Evolutionary conservation across 108 stramenopile genomes (phyloP), one percentile per base, ranked within the genome.

Genomic region (Nitzschia palea): DNA sequence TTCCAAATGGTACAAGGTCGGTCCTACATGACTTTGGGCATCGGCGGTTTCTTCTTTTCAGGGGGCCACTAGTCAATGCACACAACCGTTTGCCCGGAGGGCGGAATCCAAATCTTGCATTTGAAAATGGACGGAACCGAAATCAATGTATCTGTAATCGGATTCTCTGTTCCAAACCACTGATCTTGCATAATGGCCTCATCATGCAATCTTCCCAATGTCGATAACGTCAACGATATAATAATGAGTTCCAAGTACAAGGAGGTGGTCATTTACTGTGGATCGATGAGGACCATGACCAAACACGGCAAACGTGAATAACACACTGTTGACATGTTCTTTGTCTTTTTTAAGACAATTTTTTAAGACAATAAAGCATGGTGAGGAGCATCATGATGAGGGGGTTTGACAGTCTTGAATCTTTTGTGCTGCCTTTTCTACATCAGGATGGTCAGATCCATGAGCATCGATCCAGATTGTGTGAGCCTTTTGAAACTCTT

Each of bases 51-150:
- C 56, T 14, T 59, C 44, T 36, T 70, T 57, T 17, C 33, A 34
- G 6, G 62, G 62, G 32, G 44, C 36, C 33, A 55, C 33, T 25
- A 32, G 31, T 33, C 44, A 57, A 29, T 63, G 35, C 18, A 80
- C 80, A 57, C 68, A 66, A 28, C 57, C 40, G 51, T 85, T 81
- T 0, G 25, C n/a, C 1, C 37, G 15, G 15, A 85, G 31, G 18
- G 84, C 84, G n/a, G 61, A 72, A 28, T 47, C 32, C 28, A 75
- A 79, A 26, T 81, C 31, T 1, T 68, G 68, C 33, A 55, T 67
- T 73, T 82, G 70, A 56, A 79, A 85, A 31, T 79, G 58, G 35
- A 82, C 50, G 4, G 81, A 47, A 34, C 84, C 84, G 26, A 80
- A 61, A 65, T 86, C 80, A 62, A 80, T 82, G 67, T 82, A 52